A percentile compares a stretch with the other conserved stretches of the same genome.
These are phyloP conservation scores for Fraxinus excelsior DNA, from an alignment of 257 asterid species.

Conservation along the genomic window DNA sequence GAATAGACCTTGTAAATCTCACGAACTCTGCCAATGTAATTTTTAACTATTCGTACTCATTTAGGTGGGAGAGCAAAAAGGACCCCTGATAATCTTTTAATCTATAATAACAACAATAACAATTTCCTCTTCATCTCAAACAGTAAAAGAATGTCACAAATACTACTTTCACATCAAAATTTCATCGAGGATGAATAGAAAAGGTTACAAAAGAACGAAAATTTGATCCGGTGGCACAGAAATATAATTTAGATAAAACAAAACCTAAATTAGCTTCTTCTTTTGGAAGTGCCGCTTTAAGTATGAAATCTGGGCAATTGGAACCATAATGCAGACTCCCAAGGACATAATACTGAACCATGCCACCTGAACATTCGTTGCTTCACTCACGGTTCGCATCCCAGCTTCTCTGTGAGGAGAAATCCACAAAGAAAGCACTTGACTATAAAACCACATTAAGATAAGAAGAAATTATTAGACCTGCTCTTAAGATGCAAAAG, in stretches of 20 bases:
- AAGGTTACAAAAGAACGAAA: neutral
- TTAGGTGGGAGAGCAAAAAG: neutral
- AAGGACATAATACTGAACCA: constrained; percentile 77
- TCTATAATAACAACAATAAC: neutral
- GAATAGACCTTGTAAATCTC: neutral
- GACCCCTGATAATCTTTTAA: neutral
- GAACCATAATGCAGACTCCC: constrained; percentile 64
- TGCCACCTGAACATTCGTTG: constrained; percentile 71
- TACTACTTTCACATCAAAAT: constrained; percentile 18
- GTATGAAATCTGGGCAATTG: constrained; percentile 56
- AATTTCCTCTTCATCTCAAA: constrained; percentile 5
- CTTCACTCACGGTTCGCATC: constrained; percentile 68
- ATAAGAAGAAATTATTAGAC: constrained; percentile 16
- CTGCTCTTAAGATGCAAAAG: constrained; percentile 71
- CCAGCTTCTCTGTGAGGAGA: constrained; percentile 66
- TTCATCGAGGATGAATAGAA: constrained; percentile 10
- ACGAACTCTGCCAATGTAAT: too few relatives aligned
- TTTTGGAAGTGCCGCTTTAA: constrained; percentile 74
- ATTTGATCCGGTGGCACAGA: constrained; percentile 23
- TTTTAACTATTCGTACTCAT: too few relatives aligned
- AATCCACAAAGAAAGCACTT: neutral
- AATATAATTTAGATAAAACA: constrained; percentile 26
- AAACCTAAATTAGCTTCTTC: constrained; percentile 79
- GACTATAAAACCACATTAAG: too few relatives aligned
- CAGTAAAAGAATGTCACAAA: neutral